Conservation (phyloP, 2,329 filamentous ascomycete species). For the Tolypocladium cylindrosporum region DNA sequence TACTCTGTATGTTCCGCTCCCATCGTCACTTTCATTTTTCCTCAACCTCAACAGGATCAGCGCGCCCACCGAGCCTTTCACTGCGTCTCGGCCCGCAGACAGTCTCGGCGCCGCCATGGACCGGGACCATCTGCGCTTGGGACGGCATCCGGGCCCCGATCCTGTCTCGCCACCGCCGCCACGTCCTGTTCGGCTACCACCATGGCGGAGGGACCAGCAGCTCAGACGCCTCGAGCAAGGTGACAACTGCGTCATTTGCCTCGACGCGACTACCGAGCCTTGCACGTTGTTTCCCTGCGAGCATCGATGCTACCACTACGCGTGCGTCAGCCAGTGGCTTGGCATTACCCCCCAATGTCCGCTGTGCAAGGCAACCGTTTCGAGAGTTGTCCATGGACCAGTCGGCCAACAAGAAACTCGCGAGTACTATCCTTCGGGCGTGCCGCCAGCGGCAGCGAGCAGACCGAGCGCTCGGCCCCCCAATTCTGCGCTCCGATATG, state of each 20-base stretch:
- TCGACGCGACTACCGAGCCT: constrained; percentile 62
- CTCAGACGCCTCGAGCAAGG: not conserved
- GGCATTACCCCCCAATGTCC: constrained; percentile 65
- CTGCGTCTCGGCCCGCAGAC: not conserved
- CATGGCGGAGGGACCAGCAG: not conserved
- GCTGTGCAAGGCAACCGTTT: constrained; percentile 55
- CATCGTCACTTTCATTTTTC: not conserved
- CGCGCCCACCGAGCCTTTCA: not conserved
- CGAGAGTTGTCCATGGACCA: constrained; percentile 56
- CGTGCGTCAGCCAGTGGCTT: constrained; percentile 75
- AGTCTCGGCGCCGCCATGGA: not conserved
- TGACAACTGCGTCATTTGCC: constrained; percentile 70
- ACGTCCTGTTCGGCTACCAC: not conserved
- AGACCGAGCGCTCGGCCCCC: not conserved
- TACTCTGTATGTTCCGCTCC: no score
- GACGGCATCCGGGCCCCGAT: not conserved
- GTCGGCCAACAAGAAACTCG: constrained; percentile 28
- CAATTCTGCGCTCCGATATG: not conserved
- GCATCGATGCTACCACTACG: constrained; percentile 74
- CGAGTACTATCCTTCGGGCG: constrained; percentile 42
- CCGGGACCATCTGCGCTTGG: not conserved
- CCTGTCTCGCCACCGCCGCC: not conserved
- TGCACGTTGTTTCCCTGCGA: constrained; percentile 67
- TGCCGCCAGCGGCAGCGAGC: not conserved
- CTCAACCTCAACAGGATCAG: not conserved